Percentiles rank a stretch among this genome's conserved stretches.
Conservation (phyloP, 208 protist genomes). For the Leishmania guyanensis region DNA sequence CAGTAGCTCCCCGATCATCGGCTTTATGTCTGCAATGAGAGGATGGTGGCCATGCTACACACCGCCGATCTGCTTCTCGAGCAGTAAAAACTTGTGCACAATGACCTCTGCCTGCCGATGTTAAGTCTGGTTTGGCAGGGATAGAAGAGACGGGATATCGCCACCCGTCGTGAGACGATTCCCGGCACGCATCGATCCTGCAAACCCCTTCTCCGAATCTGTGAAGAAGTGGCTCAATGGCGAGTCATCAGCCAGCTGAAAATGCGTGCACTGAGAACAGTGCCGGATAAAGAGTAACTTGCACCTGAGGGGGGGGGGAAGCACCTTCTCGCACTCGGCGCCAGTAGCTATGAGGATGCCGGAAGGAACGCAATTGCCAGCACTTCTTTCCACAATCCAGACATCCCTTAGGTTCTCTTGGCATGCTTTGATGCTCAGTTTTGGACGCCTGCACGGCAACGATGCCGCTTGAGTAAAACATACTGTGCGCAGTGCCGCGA, state of each 20-base stretch:
- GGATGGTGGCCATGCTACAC: constrained; percentile 35
- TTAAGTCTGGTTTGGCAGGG: constrained; percentile 24
- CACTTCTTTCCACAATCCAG: constrained; percentile 14
- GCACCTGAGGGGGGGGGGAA: constrained; percentile 17
- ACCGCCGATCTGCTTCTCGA: constrained; percentile 23
- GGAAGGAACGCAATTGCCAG: background rate
- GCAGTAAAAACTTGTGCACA: constrained; percentile 18
- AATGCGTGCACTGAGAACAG: constrained; percentile 30
- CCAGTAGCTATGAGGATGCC: constrained; percentile 21
- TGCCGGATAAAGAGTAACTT: constrained; percentile 22
- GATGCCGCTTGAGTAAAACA: constrained; percentile 11
- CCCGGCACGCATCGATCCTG: constrained; percentile 11
- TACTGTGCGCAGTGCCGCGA: constrained; percentile 21
- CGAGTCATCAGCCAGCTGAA: constrained; percentile 15
- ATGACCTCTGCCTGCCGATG: constrained; percentile 16
- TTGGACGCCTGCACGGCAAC: constrained; percentile 20
- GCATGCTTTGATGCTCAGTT: constrained; percentile 7
- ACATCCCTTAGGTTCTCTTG: background rate
- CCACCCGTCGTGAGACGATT: constrained; percentile 19
- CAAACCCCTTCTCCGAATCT: constrained; percentile 17
- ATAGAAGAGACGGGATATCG: constrained; percentile 3
- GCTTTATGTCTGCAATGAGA: constrained; percentile 37
- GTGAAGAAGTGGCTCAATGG: constrained; percentile 15
- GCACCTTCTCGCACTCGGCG: constrained; percentile 16
- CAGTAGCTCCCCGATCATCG: constrained; percentile 33